phyloP scores from a whole-genome alignment of 768 basidiomycete genomes.

The Kwoniella pini region DNA sequence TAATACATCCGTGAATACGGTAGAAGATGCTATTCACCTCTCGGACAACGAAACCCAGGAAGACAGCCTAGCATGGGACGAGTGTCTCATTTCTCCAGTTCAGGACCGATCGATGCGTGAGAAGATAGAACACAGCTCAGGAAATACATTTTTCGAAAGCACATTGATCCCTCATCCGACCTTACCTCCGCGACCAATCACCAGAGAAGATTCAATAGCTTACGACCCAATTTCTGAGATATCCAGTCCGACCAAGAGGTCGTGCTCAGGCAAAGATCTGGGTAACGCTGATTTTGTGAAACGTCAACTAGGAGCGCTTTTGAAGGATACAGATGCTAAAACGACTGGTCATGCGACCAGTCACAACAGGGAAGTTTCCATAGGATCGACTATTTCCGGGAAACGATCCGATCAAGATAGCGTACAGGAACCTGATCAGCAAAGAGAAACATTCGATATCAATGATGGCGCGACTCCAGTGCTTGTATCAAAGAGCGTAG shows the following conservation, averaged over 20 bases:
- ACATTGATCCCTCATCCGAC: background rate
- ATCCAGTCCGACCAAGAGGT: background rate
- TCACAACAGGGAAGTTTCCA: background rate
- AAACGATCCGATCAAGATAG: background rate
- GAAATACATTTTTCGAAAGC: too few species aligned
- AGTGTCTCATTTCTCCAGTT: constrained; percentile 1
- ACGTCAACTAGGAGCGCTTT: constrained; percentile 10
- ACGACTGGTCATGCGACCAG: background rate
- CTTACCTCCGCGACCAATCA: background rate
- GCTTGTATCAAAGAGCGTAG: too few species aligned
- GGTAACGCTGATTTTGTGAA: constrained; percentile 21
- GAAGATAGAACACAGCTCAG: background rate
- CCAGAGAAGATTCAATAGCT: background rate
- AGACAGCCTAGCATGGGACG: background rate
- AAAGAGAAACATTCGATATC: too few species aligned
- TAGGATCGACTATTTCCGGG: background rate
- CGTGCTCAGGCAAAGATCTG: constrained; percentile 1
- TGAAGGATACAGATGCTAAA: background rate
- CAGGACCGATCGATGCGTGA: background rate
- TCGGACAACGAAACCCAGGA: background rate
- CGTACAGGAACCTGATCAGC: background rate
- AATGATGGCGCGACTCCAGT: too few species aligned
- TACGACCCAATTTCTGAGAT: background rate
- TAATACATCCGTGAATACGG: constrained; percentile 3
- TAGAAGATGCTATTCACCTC: constrained; percentile 9